Conservation (phyloP, 1,284 basidiomycete species). For the Cryptococcus sp. region DNA sequence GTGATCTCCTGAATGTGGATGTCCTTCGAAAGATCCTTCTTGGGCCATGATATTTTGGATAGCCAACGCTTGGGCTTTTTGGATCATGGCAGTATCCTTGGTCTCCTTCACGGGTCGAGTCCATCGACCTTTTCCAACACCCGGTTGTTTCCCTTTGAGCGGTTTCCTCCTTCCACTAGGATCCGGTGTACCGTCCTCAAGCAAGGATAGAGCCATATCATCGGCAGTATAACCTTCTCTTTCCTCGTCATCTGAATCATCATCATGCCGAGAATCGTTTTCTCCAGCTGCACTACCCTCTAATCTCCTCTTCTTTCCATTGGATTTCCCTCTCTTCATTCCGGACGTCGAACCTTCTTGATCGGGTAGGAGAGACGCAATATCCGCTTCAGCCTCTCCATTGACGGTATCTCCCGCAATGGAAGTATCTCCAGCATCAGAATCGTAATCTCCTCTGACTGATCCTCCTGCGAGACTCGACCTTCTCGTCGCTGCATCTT, state of each 20-base stretch:
- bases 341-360: constrained; percentile 2
- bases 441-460: constrained; percentile 12
- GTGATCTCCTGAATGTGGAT: no score
- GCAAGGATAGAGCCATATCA: neutral
- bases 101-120: constrained; percentile 29
- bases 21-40: neutral
- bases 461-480: neutral
- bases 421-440: constrained; percentile 21
- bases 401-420: constrained; percentile 14
- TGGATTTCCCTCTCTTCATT: constrained; percentile 13
- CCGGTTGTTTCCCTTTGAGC: constrained; percentile 31
- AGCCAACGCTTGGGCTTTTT: constrained; percentile 21
- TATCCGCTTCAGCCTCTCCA: constrained; percentile 39
- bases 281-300: constrained; percentile 7
- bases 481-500: constrained; percentile 1
- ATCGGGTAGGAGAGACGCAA: constrained; percentile 24
- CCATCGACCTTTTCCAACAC: constrained; percentile 38
- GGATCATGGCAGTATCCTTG: constrained; percentile 13
- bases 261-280: constrained; percentile 10
- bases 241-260: constrained; percentile 10
- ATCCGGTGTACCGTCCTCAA: neutral
- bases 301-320: constrained; percentile 17
- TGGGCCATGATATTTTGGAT: neutral
- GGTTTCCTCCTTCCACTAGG: constrained; percentile 14
- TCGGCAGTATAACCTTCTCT: constrained; percentile 12